Percentiles rank a stretch among this genome's conserved stretches.
These are phyloP conservation scores for Huntiella bhutanensis DNA, from an alignment of 2,329 filamentous ascomycete species.

Conservation along the genomic window DNA sequence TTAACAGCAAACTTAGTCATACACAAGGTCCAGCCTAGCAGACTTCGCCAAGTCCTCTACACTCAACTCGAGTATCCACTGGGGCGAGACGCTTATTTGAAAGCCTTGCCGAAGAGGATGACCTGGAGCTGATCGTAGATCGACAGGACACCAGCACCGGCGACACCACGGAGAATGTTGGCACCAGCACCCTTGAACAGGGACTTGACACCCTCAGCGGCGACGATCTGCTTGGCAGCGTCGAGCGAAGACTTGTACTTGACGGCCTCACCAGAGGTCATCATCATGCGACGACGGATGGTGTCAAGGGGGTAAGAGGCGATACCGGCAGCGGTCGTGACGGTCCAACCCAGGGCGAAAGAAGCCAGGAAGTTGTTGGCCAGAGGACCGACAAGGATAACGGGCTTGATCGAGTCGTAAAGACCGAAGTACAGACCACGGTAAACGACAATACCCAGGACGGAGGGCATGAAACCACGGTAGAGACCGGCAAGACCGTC, in stretches of 20 bases:
- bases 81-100: constrained; percentile 46
- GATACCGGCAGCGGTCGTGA: constrained; percentile 99
- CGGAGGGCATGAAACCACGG: constrained; percentile 99
- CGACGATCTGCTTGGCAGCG: constrained; percentile 88
- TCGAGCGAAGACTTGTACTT: constrained; percentile 98
- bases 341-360: constrained; percentile 93
- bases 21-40: neutral
- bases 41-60: neutral
- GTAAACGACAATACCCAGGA: constrained; percentile 98
- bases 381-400: constrained; percentile 77
- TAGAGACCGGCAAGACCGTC: constrained; percentile 99
- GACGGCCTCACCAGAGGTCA: constrained; percentile 93
- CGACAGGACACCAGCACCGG: constrained; percentile 99
- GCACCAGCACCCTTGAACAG: constrained; percentile 99
- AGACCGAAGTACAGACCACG: constrained; percentile 99
- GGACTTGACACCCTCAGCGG: constrained; percentile 93
- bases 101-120: constrained; percentile 99
- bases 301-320: constrained; percentile 99
- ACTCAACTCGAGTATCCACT: neutral
- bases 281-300: constrained; percentile 99
- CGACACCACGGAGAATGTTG: constrained; percentile 99
- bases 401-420: constrained; percentile 99
- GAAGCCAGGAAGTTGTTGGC: constrained; percentile 99
- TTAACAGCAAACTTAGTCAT: neutral
- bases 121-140: constrained; percentile 99